Base-by-base conservation (phyloP, 331 rosid species). In the Rosa hybrid region DNA sequence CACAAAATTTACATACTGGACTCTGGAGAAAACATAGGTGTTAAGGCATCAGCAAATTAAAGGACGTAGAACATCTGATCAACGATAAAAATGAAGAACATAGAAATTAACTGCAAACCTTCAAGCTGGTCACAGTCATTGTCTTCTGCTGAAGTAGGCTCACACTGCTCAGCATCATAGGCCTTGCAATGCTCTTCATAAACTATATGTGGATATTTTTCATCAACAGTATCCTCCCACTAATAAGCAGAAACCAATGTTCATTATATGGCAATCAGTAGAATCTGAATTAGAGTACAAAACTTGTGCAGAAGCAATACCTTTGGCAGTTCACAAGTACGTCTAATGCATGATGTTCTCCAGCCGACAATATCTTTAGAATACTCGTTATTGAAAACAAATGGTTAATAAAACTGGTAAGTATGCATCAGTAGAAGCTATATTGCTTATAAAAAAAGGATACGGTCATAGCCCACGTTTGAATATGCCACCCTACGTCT, bases 141-240 rank as follows among this genome's bases (percentile, higher is more conserved):
- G 72, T 84, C 82, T 48, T 88, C 85, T 0, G 30, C 77, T 45
- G 86, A 78, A 67, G 77, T 46, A 50, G 87, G 71, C 75, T 93
- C 92, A 79, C 77, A 85, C 71, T 87, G 90, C 81, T 96, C 97
- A 80, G 86, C 68, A 46, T 96, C 93, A 77, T 80, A 86, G 69
- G 92, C 99, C 82, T 96, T 93, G 91, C 98, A 92, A 76, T 77
- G 98, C 76, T 96, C 99, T 86, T 96, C 95, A 85, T 90, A 90
- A 21, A 96, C 98, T 56, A 96, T 80, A 87, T 96, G 99, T 8
- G 97, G 97, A 89, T 93, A 96, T 77, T 88, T 90, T 84, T 93
- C 98, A 39, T 93, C 91, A 74, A 86, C 68, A 71, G 84, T 75
- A 81, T 90, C 97, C 80, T 89, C 94, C 98, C 97, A 93, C 99